phyloP scores from a whole-genome alignment of 192 early-diverging fungal species.

The Linnemannia schmuckeri region DNA sequence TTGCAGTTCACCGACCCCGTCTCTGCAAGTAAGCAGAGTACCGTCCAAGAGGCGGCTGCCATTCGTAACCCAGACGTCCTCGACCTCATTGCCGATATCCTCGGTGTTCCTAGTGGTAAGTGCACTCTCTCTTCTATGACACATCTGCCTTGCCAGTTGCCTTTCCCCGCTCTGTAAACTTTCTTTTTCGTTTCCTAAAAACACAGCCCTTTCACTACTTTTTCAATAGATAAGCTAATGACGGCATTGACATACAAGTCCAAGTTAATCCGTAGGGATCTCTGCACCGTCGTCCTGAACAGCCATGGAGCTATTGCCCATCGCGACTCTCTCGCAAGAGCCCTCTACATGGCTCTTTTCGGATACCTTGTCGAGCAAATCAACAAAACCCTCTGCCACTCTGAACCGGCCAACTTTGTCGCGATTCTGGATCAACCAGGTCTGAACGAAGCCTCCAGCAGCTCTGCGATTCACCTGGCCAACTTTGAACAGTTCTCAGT shows the following conservation, averaged over 20 bases:
- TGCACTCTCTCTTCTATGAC: background rate
- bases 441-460: slow-evolving; percentile 70
- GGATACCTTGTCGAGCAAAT: slow-evolving; percentile 93
- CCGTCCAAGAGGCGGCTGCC: slow-evolving; percentile 78
- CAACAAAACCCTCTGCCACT: slow-evolving; percentile 84
- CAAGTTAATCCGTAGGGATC: slow-evolving; percentile 83
- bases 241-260: slow-evolving; percentile 85
- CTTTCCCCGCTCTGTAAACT: background rate
- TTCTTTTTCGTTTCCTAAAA: background rate
- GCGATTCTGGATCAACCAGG: slow-evolving; percentile 85
- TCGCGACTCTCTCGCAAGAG: slow-evolving; percentile 83
- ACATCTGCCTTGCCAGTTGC: background rate
- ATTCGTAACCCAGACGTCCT: slow-evolving; percentile 83
- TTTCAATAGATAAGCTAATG: slow-evolving; percentile 63
- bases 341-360: slow-evolving; percentile 91
- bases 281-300: slow-evolving; percentile 93
- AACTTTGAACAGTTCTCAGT: slow-evolving; percentile 78
- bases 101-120: slow-evolving; percentile 81
- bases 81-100: slow-evolving; percentile 80
- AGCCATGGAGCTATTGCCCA: slow-evolving; percentile 80
- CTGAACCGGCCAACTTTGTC: slow-evolving; percentile 85
- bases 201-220: background rate
- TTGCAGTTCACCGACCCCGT: slow-evolving; percentile 80
- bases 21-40: slow-evolving; percentile 67
- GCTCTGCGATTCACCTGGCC: slow-evolving; percentile 42